Base-by-base conservation (phyloP, 2,329 filamentous ascomycete species). In the Didymella keratinophila region DNA sequence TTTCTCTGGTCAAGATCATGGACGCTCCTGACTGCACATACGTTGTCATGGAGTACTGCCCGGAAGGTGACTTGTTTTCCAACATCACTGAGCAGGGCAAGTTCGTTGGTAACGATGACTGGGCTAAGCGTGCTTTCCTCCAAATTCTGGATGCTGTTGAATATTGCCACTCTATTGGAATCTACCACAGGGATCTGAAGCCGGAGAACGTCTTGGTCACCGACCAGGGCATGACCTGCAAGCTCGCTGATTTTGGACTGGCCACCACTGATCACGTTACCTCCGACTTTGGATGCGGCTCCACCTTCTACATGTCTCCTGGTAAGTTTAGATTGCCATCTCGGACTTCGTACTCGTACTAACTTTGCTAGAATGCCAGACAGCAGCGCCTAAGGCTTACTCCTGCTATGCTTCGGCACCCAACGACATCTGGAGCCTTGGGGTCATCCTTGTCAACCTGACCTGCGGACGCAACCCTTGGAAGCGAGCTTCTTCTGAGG, bases 291-390 rank as follows among this genome's bases (percentile, higher is more conserved):
- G 95, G 95, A 72, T 99, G 95, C 77, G 95, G 95, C 64, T 98
- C 95, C 30, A 98, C 94, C 14, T 98, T 98, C 74, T 99, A 99
- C 82, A 99, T 98, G 95, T 97, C 93, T 74, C 95, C 95, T 86
- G 94, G 94, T 97, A 90, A 78, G 86, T 82, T 64, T 66, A 69
- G 71, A 71, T 12, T 16, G 63, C 42, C 10, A 36, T 34, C 21
- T 28, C 18, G 44, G 37, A 30, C 23, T 4, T 37, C 20, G 52
- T 56, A 65, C 63, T 63, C 61, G 61, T 68, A 69, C 66, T 73
- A 67, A 74, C 53, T 11, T 62, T 51, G 65, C 53, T 78, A 97
- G 95, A 99, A 86, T 99, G 95, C 76, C 87, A 97, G 78, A 91
- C 92, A 70, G 85, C 89, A 56, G 83, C 84, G 79, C 89, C 82